Percentiles rank a stretch among this genome's conserved stretches.
phyloP scores from a whole-genome alignment of 2,329 filamentous ascomycete genomes.

The Clarireedia paspali region DNA sequence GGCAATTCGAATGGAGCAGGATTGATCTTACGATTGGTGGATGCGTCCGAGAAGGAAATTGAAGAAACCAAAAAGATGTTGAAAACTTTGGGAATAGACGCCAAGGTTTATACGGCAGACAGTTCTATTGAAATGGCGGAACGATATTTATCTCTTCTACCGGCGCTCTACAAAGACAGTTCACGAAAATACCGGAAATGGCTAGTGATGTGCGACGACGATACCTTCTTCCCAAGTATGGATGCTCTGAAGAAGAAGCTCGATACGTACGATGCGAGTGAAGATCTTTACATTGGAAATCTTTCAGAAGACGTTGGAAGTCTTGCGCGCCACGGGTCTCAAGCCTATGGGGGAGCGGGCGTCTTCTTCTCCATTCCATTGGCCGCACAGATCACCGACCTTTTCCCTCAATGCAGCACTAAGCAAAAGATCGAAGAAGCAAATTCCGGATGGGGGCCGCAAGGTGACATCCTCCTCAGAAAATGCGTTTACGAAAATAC shows the following conservation, averaged over 20 bases:
- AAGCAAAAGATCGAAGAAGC: slow-evolving; percentile 45
- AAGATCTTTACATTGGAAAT: slow-evolving; percentile 27
- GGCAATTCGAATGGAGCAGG: slow-evolving; percentile 50
- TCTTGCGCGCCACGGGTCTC: slow-evolving; percentile 27
- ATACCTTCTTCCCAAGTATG: slow-evolving; percentile 28
- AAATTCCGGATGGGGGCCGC: slow-evolving; percentile 49
- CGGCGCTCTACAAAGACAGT: slow-evolving; percentile 45
- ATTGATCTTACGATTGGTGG: slow-evolving; percentile 45
- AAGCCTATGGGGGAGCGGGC: slow-evolving; percentile 28
- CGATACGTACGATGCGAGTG: slow-evolving; percentile 17
- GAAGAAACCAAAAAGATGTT: slow-evolving; percentile 41
- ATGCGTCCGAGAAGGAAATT: slow-evolving; percentile 44
- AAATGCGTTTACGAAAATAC: slow-evolving; percentile 29
- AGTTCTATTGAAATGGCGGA: slow-evolving; percentile 49
- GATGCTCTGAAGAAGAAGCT: slow-evolving; percentile 23
- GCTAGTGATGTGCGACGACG: slow-evolving; percentile 30
- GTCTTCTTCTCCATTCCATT: slow-evolving; percentile 33
- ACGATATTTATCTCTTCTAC: slow-evolving; percentile 48
- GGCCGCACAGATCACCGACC: slow-evolving; percentile 37
- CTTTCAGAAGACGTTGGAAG: slow-evolving; percentile 28
- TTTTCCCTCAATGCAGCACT: slow-evolving; percentile 39
- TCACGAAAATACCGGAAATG: slow-evolving; percentile 38
- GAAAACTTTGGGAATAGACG: slow-evolving; percentile 44
- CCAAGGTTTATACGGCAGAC: slow-evolving; percentile 48
- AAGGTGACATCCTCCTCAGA: slow-evolving; percentile 27